phyloP scores from a whole-genome alignment of 2,329 filamentous ascomycete species.

The Cercospora sp. region DNA sequence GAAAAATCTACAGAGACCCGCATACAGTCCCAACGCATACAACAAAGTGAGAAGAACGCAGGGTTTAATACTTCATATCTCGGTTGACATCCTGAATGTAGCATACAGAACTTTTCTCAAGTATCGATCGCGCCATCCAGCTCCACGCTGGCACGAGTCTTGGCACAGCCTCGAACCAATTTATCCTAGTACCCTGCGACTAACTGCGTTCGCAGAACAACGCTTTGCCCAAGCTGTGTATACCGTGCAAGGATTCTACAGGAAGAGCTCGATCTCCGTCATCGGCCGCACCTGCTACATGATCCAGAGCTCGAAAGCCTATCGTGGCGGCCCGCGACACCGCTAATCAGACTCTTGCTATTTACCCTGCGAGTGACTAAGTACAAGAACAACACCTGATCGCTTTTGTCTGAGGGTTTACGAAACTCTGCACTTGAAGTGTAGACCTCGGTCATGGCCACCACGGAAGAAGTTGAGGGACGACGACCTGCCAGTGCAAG shows the following conservation, averaged over 20 bases:
- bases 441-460: slow-evolving; percentile 1
- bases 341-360: slow-evolving; percentile 2
- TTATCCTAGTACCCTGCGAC: neutral
- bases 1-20: neutral
- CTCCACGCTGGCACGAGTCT: slow-evolving; percentile 9
- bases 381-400: neutral
- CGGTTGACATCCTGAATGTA: neutral
- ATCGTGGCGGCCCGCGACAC: slow-evolving; percentile 9
- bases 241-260: slow-evolving; percentile 6
- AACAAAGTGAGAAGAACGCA: neutral
- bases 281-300: slow-evolving; percentile 8
- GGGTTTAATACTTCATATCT: neutral
- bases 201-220: neutral
- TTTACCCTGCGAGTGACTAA: neutral
- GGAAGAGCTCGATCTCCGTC: slow-evolving; percentile 2
- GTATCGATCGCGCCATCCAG: slow-evolving; percentile 1
- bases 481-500: neutral
- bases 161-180: neutral
- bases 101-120: neutral
- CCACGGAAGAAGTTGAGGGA: slow-evolving; percentile 6
- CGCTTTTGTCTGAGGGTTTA: neutral
- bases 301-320: slow-evolving; percentile 7
- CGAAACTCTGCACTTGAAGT: neutral
- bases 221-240: neutral
- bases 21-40: neutral